Evolutionary conservation across 108 stramenopile species (phyloP), one percentile per base, ranked within the genome.

Genomic region (Mediolabrus comicus): DNA sequence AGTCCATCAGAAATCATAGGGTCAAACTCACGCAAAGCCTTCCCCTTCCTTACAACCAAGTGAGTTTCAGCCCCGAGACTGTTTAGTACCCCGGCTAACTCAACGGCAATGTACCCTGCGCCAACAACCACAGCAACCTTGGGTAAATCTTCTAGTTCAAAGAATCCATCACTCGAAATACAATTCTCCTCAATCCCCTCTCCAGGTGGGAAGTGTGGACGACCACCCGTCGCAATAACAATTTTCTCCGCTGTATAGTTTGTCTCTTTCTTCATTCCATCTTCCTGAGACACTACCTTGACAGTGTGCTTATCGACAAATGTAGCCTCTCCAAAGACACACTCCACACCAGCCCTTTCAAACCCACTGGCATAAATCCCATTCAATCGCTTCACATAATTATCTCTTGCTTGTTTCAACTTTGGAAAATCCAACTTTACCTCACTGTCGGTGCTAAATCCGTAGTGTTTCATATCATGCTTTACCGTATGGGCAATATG

Each of bases 71-170:
- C 63, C 2, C 96, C 96, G 13, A 97, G 70, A 46, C 82, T 84
- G 29, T 92, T 83, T 38, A 98, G 74, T 17, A 98, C 91, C 39
- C 95, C 95, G 3, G 96, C 97, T 10, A 97, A 69, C 81, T 97
- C 97, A 11, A 97, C 95, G 25, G 95, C 98, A 72, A 98, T 98
- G 81, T 97, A 99, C 22, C 98, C 98, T 14, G 93, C 97, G n/a
- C 98, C 98, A 16, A 99, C 92, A 26, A 99, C 94, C 25, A 93
- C 89, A 3, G 87, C 93, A 55, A 86, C 84, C 49, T 82, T 49
- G 6, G 98, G 98, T 64, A 90, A 77, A 14, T 78, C 82, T 63
- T 86, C 82, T 75, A 99, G 41, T 8, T 96, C 93, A 77, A 99
- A 99, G 79, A 99, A 97, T 0, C 87, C 95, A 83, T 99, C 95